Evolutionary conservation across 1,284 basidiomycete genomes (phyloP), one percentile per base, ranked within the genome.

Genomic region (Tylopilus orsonianus): DNA sequence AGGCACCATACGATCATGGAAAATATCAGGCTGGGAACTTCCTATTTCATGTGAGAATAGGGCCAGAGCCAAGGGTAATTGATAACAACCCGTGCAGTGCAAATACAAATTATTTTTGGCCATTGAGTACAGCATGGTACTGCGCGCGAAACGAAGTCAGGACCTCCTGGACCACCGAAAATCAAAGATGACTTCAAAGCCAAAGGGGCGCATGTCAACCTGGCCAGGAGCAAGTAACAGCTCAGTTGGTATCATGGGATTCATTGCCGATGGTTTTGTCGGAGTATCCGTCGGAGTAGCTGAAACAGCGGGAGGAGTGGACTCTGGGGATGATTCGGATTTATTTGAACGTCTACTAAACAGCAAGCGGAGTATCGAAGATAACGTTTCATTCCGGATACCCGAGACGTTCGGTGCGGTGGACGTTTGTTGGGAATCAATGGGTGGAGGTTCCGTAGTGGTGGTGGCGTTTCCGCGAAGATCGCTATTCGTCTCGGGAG

Each of bases 191-290:
- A 90, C 69, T 33, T 80, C 80, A 36, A 90, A 70, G 8, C 88
- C 88, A 64, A 84, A 81, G n/a, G 77, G 74, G 26, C 80, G 77
- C 53, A 90, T 65, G 60, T 90, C 85, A 57, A 87, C 82, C 61
- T 85, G 80, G 53, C 70, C 71, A 14, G 79, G 78, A 5, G 77
- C 54, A 48, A 72, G 56, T 10, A 41, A 26, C 32, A 46, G 39
- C 16, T 50, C 49, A 24, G 44, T 22, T 24, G 49, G 46, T 36
- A 48, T 37, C 9, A 38, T 37, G 22, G 47, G 37, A 26, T 47
- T 35, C 26, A 43, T 13, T 34, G 22, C 8, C 20, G 53, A 14
- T 2, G 40, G 30, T 33, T 48, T 24, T 44, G 29, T 34, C 19
- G 29, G 48, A 7, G 41, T 41, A 37, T 55, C 47, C 23, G 55